Evolutionary conservation across 2,329 filamentous ascomycete genomes (phyloP).

Genomic region (Penicillium frequentans): DNA sequence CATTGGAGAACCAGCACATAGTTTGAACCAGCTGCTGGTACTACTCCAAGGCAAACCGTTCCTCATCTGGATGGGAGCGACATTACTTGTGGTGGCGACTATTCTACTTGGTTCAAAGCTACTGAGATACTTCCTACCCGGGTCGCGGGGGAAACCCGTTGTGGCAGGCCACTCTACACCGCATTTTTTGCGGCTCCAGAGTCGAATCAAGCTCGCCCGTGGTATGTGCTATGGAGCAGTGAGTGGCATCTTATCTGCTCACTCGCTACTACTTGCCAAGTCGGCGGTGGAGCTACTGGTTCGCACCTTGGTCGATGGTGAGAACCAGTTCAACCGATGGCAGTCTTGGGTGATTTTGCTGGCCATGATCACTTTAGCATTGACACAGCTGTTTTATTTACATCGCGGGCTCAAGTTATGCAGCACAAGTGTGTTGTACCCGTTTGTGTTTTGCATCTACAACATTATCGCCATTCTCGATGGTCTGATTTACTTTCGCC

Average conservation of each 20-base stretch:
- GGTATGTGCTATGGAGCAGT: constrained; percentile 88
- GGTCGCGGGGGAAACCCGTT: constrained; percentile 33
- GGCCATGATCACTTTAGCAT: constrained; percentile 74
- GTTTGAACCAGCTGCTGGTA: constrained; percentile 73
- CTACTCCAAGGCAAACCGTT: constrained; percentile 75
- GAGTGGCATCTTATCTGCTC: constrained; percentile 89
- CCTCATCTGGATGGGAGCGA: constrained; percentile 83
- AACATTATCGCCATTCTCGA: constrained; percentile 98
- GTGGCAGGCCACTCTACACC: constrained; percentile 49
- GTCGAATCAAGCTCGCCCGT: constrained; percentile 71
- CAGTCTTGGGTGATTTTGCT: constrained; percentile 91
- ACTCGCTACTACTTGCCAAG: constrained; percentile 90
- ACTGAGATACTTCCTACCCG: constrained; percentile 38
- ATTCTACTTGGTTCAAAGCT: constrained; percentile 62
- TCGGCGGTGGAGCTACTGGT: constrained; percentile 94
- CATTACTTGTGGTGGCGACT: constrained; percentile 68
- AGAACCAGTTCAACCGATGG: constrained; percentile 94
- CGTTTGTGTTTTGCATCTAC: constrained; percentile 97
- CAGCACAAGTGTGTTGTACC: constrained; percentile 93
- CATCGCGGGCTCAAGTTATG: constrained; percentile 91
- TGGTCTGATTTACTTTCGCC: constrained; percentile 93
- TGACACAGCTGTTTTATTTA: constrained; percentile 92
- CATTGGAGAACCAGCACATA: constrained; percentile 89
- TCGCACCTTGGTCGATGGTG: constrained; percentile 76
- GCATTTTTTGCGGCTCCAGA: constrained; percentile 44